Evolutionary conservation across 441 rosid genomes (phyloP).

Genomic region (Omphalea diandra): DNA sequence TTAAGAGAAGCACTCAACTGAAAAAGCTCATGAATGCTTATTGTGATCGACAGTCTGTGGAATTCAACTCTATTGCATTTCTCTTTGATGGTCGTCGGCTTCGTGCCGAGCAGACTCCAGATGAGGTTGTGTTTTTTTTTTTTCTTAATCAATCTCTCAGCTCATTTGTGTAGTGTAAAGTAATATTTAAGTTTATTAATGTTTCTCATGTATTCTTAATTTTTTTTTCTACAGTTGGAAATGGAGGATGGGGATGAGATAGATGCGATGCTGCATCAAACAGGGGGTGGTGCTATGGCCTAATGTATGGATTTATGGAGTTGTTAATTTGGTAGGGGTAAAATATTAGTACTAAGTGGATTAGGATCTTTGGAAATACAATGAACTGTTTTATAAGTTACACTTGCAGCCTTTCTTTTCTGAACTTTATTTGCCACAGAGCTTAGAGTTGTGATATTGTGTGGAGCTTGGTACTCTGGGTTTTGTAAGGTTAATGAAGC

Average conservation of each 20-base stretch:
- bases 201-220: neutral
- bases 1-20: slow-evolving; percentile 62
- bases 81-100: slow-evolving; percentile 67
- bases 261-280: slow-evolving; percentile 84
- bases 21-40: slow-evolving; percentile 73
- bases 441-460: neutral
- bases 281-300: slow-evolving; percentile 49
- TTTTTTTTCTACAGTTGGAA: slow-evolving; percentile 45
- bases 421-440: neutral
- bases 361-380: neutral
- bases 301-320: neutral
- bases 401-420: neutral
- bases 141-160: neutral
- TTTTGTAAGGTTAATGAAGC: neutral
- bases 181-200: neutral
- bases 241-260: slow-evolving; percentile 96
- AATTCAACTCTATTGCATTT: slow-evolving; percentile 56
- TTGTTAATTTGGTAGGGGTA: neutral
- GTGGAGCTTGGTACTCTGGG: neutral
- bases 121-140: slow-evolving; percentile 40
- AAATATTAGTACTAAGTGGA: neutral
- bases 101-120: slow-evolving; percentile 63
- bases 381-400: neutral
- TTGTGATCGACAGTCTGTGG: slow-evolving; percentile 62
- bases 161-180: neutral